These are phyloP conservation scores for Agrostemma githago DNA, from an alignment of 148 eudicot genomes.

Conservation along the genomic window DNA sequence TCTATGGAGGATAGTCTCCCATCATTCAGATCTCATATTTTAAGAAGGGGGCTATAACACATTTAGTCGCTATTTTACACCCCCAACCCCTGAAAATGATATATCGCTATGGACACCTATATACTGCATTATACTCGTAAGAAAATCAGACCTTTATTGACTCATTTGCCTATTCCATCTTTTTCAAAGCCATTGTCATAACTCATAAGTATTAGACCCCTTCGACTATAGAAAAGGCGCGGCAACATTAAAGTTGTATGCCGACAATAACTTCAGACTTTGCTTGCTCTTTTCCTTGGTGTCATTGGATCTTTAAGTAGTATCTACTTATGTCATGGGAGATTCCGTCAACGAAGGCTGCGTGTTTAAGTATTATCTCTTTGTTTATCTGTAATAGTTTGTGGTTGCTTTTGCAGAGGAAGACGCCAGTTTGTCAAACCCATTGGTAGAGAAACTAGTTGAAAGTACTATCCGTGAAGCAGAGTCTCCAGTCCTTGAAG, in stretches of 20 bases:
- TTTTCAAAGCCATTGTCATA: background rate
- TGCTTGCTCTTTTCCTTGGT: background rate
- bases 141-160: background rate
- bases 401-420: conserved; percentile 49
- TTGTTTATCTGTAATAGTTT: background rate
- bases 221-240: background rate
- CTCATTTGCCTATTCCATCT: background rate
- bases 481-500: conserved; percentile 21
- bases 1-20: background rate
- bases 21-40: background rate
- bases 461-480: conserved; percentile 24
- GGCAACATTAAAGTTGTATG: background rate
- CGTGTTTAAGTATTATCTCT: background rate
- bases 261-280: background rate
- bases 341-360: background rate
- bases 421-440: conserved; percentile 38
- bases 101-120: no score
- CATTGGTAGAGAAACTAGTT: conserved; percentile 26
- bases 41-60: no score
- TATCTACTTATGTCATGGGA: background rate
- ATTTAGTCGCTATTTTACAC: no score
- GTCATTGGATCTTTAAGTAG: background rate
- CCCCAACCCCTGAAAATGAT: no score
- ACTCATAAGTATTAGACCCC: background rate
- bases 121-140: no score